Evolutionary conservation across 2,329 filamentous ascomycete species (phyloP), one percentile per base, ranked within the genome.

Genomic region (Pseudohalonectria lignicola): DNA sequence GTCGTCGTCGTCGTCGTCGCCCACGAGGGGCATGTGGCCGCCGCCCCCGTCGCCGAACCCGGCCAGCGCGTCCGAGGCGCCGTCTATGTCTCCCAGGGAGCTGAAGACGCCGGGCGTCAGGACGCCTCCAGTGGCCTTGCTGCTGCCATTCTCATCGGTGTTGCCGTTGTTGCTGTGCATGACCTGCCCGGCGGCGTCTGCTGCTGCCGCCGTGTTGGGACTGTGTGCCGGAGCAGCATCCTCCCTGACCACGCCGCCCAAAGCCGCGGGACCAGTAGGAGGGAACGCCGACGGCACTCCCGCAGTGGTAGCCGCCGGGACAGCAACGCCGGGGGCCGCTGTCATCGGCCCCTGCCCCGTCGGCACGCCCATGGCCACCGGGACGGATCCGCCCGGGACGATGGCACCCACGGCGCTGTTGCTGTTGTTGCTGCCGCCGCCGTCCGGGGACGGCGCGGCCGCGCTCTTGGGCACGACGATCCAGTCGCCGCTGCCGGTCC

Each of bases 391-490:
- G n/a, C n/a, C n/a, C n/a, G n/a, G n/a, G n/a, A n/a, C n/a, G n/a
- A n/a, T n/a, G n/a, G n/a, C n/a, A n/a, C n/a, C n/a, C n/a, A n/a
- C n/a, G n/a, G n/a, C n/a, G n/a, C n/a, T n/a, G n/a, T n/a, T n/a
- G n/a, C n/a, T n/a, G n/a, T n/a, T n/a, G n/a, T n/a, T n/a, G n/a
- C n/a, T n/a, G n/a, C n/a, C n/a, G n/a, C n/a, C n/a, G n/a, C n/a
- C n/a, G n/a, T n/a, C n/a, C n/a, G n/a, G n/a, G n/a, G n/a, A n/a
- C n/a, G n/a, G n/a, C n/a, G n/a, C n/a, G n/a, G n/a, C n/a, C n/a
- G n/a, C 19, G 34, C 74, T 75, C 45, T 82, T 79, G 39, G 79
- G 74, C 21, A 87, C 75, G 41, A 87, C 79, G 4, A 86, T 78
- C 82, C 82, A 87, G 45, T 87, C 83, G 21, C 73, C 79, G 39